Evolutionary conservation across 164 flowering plant species (phyloP), one percentile per base, ranked within the genome.

Genomic region (Vitis cinerea): DNA sequence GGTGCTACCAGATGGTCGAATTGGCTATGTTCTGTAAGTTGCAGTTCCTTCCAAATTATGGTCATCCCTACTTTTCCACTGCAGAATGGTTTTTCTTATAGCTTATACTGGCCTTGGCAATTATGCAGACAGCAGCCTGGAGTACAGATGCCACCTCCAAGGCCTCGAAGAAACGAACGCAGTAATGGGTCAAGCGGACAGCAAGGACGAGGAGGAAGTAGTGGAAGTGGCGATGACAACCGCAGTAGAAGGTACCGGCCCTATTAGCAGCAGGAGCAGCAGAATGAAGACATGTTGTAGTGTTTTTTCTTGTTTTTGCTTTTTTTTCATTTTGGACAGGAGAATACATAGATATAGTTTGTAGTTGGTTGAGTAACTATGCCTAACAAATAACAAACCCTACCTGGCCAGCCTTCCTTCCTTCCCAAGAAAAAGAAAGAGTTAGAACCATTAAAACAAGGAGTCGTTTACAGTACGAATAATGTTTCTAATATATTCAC

Each of bases 1-100:
- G 99, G 88, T 92, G 71, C 85, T 96, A 19, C 99, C 99, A 50
- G 97, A 96, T 87, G 99, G 99, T 63, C 94, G 87, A 63, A 85
- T 96, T 54, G 99, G 99, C 63, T 96, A 96, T 86, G 99, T 96
- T 68, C 82, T 96, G 98, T 96, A 85, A 96, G 99, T 88, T 44
- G 23, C 48, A 0, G 30, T 56, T 60, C 51, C 58, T 5, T 48
- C 3, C 3, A 53, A 15, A 15, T 37, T 37, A 37, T 37, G 44
- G 44, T 3, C 44, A 37, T 23, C 44, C 44, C 44, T 37, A 37
- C 44, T 37, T 3, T 37, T 0, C 44, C 7, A 37, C 5, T 37
- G 44, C 44, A 37, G 4, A 37, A 3, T 37, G 44, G 44, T 37
- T 37, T 37, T 37, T 37, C 44, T 0, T 37, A 37, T 37, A 37